phyloP scores from a whole-genome alignment of 257 asterid genomes.

The Knoxia roxburghii region DNA sequence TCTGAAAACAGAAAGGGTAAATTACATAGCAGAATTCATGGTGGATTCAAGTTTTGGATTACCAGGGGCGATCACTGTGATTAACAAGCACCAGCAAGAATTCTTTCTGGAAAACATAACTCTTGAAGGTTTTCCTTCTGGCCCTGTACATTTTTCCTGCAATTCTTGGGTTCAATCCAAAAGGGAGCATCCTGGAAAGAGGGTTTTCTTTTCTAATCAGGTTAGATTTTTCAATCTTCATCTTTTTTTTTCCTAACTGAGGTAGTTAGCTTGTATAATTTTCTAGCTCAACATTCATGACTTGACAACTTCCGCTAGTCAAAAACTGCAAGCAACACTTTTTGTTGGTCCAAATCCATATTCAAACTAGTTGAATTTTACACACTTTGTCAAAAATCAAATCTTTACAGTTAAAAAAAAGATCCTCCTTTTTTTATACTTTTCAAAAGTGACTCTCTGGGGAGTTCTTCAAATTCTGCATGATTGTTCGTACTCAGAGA shows the following conservation, averaged over 20 bases:
- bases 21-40: slow-evolving; percentile 64
- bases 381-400: background rate
- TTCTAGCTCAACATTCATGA: background rate
- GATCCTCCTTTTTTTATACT: background rate
- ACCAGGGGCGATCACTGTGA: slow-evolving; percentile 79
- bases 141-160: slow-evolving; percentile 85
- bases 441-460: too few relatives aligned
- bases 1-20: slow-evolving; percentile 66
- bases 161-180: slow-evolving; percentile 85
- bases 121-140: slow-evolving; percentile 82
- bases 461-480: background rate
- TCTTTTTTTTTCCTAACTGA: background rate
- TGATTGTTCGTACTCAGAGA: background rate
- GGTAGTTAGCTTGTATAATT: background rate
- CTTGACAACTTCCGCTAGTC: background rate
- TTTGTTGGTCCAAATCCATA: background rate
- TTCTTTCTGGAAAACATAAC: slow-evolving; percentile 83
- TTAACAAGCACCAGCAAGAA: slow-evolving; percentile 78
- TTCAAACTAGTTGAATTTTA: slow-evolving; percentile 2
- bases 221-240: slow-evolving; percentile 23
- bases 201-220: slow-evolving; percentile 88
- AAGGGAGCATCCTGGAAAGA: slow-evolving; percentile 64
- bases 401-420: background rate
- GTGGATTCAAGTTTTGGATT: slow-evolving; percentile 78
- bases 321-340: background rate